These are phyloP conservation scores for Macrolepiota fuliginosa DNA, from an alignment of 768 basidiomycete genomes.

Conservation along the genomic window DNA sequence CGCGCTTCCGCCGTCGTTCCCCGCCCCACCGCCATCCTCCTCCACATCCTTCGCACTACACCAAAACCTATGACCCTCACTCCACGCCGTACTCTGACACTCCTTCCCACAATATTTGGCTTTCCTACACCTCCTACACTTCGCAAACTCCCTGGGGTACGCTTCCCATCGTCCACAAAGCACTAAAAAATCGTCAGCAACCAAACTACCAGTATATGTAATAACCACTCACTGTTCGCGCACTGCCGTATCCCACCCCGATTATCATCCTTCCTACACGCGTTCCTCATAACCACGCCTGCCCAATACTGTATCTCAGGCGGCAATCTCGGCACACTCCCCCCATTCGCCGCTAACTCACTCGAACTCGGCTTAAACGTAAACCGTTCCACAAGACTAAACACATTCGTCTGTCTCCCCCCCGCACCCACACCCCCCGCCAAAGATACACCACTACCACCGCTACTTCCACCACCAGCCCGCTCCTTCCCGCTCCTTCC, in stretches of 20 bases:
- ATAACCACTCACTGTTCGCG: slow-evolving; percentile 75
- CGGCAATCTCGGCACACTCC: slow-evolving; percentile 51
- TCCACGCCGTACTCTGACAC: slow-evolving; percentile 96
- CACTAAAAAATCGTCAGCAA: slow-evolving; percentile 46
- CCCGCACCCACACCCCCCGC: neutral
- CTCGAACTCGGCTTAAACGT: slow-evolving; percentile 89
- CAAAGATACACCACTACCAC: neutral
- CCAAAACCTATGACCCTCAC: slow-evolving; percentile 95
- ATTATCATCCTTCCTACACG: slow-evolving; percentile 94
- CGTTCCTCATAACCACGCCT: slow-evolving; percentile 99
- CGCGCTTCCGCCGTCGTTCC: slow-evolving; percentile 6
- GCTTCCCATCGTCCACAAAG: slow-evolving; percentile 93
- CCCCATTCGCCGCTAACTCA: slow-evolving; percentile 29
- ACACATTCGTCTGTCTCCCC: slow-evolving; percentile 80
- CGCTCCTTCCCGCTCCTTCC: slow-evolving; percentile 16
- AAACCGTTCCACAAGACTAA: slow-evolving; percentile 94
- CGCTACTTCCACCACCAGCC: neutral
- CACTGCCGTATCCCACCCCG: slow-evolving; percentile 94
- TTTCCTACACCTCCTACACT: slow-evolving; percentile 92
- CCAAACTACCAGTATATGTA: neutral
- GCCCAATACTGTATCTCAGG: slow-evolving; percentile 98
- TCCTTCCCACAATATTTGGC: slow-evolving; percentile 99
- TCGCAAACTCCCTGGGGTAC: slow-evolving; percentile 93
- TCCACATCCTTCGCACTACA: slow-evolving; percentile 65
- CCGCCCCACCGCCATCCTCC: slow-evolving; percentile 31